These are phyloP conservation scores for Arctostaphylos glauca DNA, from an alignment of 148 eudicot species.

Conservation along the genomic window DNA sequence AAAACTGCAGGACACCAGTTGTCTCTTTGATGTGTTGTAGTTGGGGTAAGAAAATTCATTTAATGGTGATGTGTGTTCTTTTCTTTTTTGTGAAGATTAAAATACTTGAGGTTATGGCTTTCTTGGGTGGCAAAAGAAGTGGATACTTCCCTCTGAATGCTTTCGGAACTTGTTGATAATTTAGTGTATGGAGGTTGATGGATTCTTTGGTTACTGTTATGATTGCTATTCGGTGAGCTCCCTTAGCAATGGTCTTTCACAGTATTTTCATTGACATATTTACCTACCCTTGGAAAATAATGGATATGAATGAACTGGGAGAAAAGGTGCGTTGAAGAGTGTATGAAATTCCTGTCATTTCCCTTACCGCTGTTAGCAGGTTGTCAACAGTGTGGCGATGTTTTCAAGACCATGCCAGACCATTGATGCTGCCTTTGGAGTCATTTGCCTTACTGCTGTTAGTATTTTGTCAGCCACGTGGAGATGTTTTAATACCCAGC, in stretches of 20 bases:
- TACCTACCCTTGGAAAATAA: not conserved
- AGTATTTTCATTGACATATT: not conserved
- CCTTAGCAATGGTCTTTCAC: not conserved
- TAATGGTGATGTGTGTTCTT: not conserved
- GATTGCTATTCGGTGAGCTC: not conserved
- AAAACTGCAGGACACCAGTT: not conserved
- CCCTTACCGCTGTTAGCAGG: not conserved
- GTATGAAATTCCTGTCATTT: not conserved
- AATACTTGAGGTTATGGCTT: not conserved
- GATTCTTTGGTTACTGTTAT: not conserved
- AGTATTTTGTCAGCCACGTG: not conserved
- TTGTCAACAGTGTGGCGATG: not conserved
- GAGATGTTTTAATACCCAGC: not conserved
- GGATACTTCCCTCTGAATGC: not conserved
- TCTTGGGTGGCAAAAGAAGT: constrained; percentile 5
- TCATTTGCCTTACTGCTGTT: not conserved
- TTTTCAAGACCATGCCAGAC: not conserved
- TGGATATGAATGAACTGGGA: not conserved
- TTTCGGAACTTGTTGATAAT: not conserved
- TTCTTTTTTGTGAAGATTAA: not conserved
- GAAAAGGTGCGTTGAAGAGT: not conserved
- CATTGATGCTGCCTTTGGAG: not conserved
- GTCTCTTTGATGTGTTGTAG: not conserved
- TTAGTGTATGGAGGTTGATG: not conserved
- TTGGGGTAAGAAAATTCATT: not conserved